Evolutionary conservation across 352 stramenopile genomes (phyloP).

Genomic region (Phytophthora citricola): DNA sequence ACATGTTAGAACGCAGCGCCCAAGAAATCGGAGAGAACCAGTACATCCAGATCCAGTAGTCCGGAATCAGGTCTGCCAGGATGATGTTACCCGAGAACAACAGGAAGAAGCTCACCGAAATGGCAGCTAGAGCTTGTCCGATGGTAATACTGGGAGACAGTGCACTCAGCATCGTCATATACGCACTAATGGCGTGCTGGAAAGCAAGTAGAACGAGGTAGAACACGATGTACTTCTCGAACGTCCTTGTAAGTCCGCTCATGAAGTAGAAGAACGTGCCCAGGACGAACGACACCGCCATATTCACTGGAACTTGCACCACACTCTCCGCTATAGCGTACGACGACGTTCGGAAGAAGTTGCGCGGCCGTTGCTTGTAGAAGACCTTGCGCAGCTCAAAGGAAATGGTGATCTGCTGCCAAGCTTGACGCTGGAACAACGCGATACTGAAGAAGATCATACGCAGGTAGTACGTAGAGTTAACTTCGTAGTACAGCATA

Average conservation of each 20-base stretch:
- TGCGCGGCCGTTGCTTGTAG: conserved; percentile 86
- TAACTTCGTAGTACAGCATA: conserved; percentile 56
- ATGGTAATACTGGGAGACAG: too few species aligned
- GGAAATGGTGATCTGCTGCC: conserved; percentile 69
- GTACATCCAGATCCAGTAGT: conserved; percentile 37
- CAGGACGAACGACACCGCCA: conserved; percentile 73
- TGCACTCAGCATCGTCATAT: conserved; percentile 60
- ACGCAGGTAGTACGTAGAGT: conserved; percentile 56
- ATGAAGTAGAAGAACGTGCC: conserved; percentile 82
- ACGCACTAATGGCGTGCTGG: conserved; percentile 53
- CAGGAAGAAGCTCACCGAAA: conserved; percentile 57
- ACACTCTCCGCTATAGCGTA: conserved; percentile 70
- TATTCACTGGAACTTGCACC: conserved; percentile 55
- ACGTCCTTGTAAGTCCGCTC: conserved; percentile 65
- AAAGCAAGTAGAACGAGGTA: conserved; percentile 76
- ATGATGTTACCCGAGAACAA: conserved; percentile 71
- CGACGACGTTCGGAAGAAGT: conserved; percentile 83
- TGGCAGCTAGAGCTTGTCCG: too few species aligned
- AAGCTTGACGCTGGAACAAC: conserved; percentile 61
- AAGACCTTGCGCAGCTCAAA: conserved; percentile 82
- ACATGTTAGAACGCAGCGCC: conserved; percentile 47
- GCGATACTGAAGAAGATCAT: conserved; percentile 59
- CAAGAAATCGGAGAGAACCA: conserved; percentile 62
- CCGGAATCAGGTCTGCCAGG: conserved; percentile 50
- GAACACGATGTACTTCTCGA: conserved; percentile 73